Base-by-base conservation (phyloP, 2,329 filamentous ascomycete species). In the Aspergillus sp. region DNA sequence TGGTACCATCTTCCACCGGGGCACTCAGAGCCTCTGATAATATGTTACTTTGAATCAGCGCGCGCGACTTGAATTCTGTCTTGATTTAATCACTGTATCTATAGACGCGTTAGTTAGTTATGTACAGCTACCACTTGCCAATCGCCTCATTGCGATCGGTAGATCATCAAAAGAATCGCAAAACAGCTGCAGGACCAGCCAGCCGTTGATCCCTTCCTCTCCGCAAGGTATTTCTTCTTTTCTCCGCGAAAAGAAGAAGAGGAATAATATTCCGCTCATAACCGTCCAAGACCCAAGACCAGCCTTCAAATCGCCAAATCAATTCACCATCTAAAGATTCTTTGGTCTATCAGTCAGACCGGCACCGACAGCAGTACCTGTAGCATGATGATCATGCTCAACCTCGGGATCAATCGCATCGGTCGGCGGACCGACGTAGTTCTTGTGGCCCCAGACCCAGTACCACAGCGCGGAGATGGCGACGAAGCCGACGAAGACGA, bases 401-500 rank as follows among this genome's bases (percentile, higher is more conserved):
- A 17, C 17, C 43, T 49, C 54, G 5, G 54, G 47, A 22, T 61
- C 54, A 6, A 61, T 45, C 3, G 59, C 59, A 17, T 61, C 59
- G 3, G 59, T 61, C 1, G 77, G 77, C 23, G 88, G 88, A 0
- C 88, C 88, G 3, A 80, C 87, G 68, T 90, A 90, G 66, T 86
- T 83, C 76, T 87, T 87, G 56, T 87, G 79, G 7, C 86, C 88
- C 69, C 86, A 84, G 2, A 80, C 80, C 66, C 89, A 81, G 74
- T 90, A 90, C 88, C 87, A 90, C 5, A 79, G 64, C 8, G 87
- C 74, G 50, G 85, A 87, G 61, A 90, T 85, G n/a, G 76, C 67
- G 0, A 82, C 87, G 61, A 90, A 89, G 0, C 84, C 86, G 5
- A 84, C 83, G 74, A 90, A 89, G 3, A 89, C 88, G 7, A 86